phyloP scores from a whole-genome alignment of 73 alveolate genomes.

The Urostyla sp. region DNA sequence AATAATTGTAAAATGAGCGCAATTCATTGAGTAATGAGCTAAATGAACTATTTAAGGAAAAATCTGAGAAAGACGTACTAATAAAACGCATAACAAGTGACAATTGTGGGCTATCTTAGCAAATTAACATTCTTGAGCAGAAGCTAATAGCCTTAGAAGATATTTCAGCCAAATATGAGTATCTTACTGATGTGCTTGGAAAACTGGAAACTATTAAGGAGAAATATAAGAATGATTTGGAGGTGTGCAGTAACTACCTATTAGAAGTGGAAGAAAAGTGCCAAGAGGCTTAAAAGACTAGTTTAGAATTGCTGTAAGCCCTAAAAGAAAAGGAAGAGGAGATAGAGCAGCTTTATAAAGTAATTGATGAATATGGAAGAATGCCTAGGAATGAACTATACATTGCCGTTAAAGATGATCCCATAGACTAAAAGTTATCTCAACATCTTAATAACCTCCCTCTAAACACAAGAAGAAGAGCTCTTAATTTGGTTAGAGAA shows the following conservation, averaged over 20 bases:
- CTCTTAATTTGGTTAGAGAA: slow-evolving; percentile 61
- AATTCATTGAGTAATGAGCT: slow-evolving; percentile 26
- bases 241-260: slow-evolving; percentile 51
- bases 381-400: background rate
- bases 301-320: slow-evolving; percentile 8
- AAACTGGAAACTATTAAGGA: slow-evolving; percentile 14
- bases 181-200: background rate
- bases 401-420: slow-evolving; percentile 74
- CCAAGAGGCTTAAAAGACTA: slow-evolving; percentile 51
- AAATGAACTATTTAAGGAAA: slow-evolving; percentile 42
- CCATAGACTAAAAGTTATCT: slow-evolving; percentile 64
- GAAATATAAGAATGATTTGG: slow-evolving; percentile 46
- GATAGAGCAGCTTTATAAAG: slow-evolving; percentile 24
- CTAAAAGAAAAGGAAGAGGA: slow-evolving; percentile 51
- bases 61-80: slow-evolving; percentile 41
- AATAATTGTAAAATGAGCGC: slow-evolving; percentile 16
- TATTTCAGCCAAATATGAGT: slow-evolving; percentile 7
- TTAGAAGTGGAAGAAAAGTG: slow-evolving; percentile 57
- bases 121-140: slow-evolving; percentile 56
- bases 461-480: slow-evolving; percentile 27
- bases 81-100: slow-evolving; percentile 40
- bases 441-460: slow-evolving; percentile 53
- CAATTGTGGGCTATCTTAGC: slow-evolving; percentile 23
- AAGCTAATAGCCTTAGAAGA: slow-evolving; percentile 54
- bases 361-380: too few relatives aligned